Percentiles rank a stretch among this genome's conserved stretches.
These are phyloP conservation scores for Bathelium albidoporum DNA, from an alignment of 495 filamentous ascomycete species.

Conservation along the genomic window DNA sequence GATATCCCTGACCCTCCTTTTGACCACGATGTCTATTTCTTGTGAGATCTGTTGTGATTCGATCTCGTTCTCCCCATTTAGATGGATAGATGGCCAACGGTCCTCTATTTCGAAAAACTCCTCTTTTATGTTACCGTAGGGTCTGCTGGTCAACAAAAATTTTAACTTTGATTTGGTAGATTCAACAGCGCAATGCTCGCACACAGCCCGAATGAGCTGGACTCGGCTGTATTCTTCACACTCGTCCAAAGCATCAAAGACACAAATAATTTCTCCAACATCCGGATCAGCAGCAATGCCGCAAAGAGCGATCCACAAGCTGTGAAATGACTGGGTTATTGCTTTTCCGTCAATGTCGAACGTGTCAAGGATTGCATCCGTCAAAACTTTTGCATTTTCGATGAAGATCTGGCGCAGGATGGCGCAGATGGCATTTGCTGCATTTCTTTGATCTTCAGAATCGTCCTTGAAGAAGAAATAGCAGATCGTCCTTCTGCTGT, in stretches of 20 bases:
- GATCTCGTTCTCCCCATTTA: constrained; percentile 29
- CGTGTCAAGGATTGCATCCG: constrained; percentile 18
- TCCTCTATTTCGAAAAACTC: constrained; percentile 21
- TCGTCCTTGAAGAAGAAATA: constrained; percentile 54
- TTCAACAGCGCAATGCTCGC: constrained; percentile 9
- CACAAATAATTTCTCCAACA: constrained; percentile 38
- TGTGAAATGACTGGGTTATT: constrained; percentile 27
- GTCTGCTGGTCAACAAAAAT: constrained; percentile 43
- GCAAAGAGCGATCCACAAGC: constrained; percentile 37
- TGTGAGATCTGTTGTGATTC: constrained; percentile 30
- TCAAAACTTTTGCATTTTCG: constrained; percentile 25
- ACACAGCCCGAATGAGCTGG: constrained; percentile 16
- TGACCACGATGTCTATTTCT: constrained; percentile 38
- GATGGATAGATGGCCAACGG: constrained; percentile 27
- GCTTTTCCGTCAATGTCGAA: constrained; percentile 19
- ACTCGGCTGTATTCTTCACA: constrained; percentile 18
- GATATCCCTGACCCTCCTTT: constrained; percentile 24
- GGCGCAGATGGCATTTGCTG: constrained; percentile 32
- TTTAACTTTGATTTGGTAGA: constrained; percentile 22
- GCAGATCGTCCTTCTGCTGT: constrained; percentile 23
- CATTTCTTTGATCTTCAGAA: constrained; percentile 35
- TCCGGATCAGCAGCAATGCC: constrained; percentile 24
- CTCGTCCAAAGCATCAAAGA: constrained; percentile 42
- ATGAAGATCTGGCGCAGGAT: constrained; percentile 42
- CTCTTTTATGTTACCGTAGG: constrained; percentile 31